Base-by-base conservation (phyloP, 257 asterid species). In the Echites panduratus region DNA sequence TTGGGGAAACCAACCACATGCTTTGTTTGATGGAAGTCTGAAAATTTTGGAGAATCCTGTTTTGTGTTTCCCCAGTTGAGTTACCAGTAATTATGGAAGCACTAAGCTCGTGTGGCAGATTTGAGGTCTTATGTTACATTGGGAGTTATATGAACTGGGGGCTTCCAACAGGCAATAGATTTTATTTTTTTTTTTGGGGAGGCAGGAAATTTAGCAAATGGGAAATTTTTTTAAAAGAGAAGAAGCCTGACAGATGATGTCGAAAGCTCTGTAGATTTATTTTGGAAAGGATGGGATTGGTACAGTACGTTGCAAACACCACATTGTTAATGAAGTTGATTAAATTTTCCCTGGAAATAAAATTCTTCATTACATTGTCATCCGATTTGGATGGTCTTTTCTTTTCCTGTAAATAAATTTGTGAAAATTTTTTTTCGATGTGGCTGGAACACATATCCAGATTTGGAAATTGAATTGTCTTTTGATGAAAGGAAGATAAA, bases 271-370 rank as follows among this genome's bases (percentile, higher is more conserved):
- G 49, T 64, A 64, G 69, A 64, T 64, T n/a, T 64, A 7, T 38
- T 64, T 38, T 26, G 69, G 48, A 64, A 0, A 45, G 49, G 49
- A 7, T 41, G 69, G 27, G 69, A 38, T 64, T 64, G 69, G 49
- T 64, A 64, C 27, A 17, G 49, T 41, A 38, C 40, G 69, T 64
- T 38, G 45, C 69, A 64, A 38, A 64, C 9, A 64, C 49, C 69
- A 38, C 49, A 38, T 24, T 38, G 69, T 62, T 32, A 32, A 64
- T 17, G 69, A 64, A 38, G 49, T n/a, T 38, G 22, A 64, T 64
- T 64, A 64, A 64, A 35, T 64, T 64, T 64, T 38, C 17, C 49
- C 69, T 64, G 48, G 49, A 64, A 64, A 64, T 64, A 64, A 64
- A 64, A 64, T 64, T 64, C 49, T 64, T 9, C 26, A 38, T 58